Conservation (phyloP, 2,329 filamentous ascomycete species). For the Scedosporium dehoogii region DNA sequence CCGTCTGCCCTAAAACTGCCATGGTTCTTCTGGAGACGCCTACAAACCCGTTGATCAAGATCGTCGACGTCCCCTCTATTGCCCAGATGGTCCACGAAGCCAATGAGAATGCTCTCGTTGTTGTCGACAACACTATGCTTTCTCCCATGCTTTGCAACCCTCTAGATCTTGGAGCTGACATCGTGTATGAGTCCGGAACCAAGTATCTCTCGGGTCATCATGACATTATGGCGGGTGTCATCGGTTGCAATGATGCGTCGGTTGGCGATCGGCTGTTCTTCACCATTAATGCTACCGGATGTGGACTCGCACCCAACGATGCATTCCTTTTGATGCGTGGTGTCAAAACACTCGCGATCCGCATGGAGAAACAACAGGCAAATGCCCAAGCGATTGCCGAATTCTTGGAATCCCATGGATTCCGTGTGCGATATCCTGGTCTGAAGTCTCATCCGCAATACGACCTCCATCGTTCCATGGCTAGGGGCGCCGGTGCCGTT, state of each 20-base stretch:
- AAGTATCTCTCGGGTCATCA: conserved; percentile 98
- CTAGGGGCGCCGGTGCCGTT: conserved; percentile 86
- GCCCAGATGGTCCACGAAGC: conserved; percentile 64
- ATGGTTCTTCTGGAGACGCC: conserved; percentile 96
- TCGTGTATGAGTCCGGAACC: conserved; percentile 95
- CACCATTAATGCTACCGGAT: conserved; percentile 93
- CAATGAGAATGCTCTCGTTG: conserved; percentile 71
- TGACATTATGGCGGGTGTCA: conserved; percentile 96
- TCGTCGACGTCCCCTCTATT: conserved; percentile 82
- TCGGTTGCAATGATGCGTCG: conserved; percentile 74
- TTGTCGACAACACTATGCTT: conserved; percentile 98
- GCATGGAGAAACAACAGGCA: conserved; percentile 96
- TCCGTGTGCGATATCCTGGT: conserved; percentile 91
- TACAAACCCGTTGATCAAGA: conserved; percentile 96
- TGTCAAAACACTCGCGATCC: conserved; percentile 91
- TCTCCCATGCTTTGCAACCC: conserved; percentile 91
- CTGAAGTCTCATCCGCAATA: conserved; percentile 94
- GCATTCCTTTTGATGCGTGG: conserved; percentile 92
- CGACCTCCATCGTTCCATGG: conserved; percentile 90
- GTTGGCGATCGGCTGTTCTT: conserved; percentile 90
- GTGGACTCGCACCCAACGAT: conserved; percentile 88
- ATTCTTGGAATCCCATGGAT: conserved; percentile 84
- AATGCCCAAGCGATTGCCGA: conserved; percentile 87
- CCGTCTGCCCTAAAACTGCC: conserved; percentile 70
- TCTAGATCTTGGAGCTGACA: conserved; percentile 85